Evolutionary conservation across 495 filamentous ascomycete genomes (phyloP), one percentile per base, ranked within the genome.

Genomic region (Penicillium canariense): DNA sequence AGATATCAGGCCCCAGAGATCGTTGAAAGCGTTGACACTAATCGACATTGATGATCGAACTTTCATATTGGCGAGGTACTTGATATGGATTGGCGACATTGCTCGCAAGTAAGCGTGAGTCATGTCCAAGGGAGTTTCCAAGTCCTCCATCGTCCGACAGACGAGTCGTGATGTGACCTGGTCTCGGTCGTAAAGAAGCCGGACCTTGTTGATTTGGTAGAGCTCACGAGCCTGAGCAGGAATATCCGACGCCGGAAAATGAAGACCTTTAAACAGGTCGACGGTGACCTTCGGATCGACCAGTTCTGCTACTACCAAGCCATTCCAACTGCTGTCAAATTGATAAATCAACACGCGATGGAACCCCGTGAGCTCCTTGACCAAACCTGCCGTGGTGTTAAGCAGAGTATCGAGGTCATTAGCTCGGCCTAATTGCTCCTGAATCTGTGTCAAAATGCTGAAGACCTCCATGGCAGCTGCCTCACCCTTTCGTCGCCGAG

Each of bases 261-360:
- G 85, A 15, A 96, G 77, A 7, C 90, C 91, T 63, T 93, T 90
- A 73, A 90, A 97, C 0, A 96, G 77, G 66, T 96, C 90, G 50
- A 87, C 87, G 0, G 90, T 91, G n/a, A 82, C 81, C 26, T 81
- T 68, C 3, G 87, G 84, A 62, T 97, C 89, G 18, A 96, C 86
- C 11, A 96, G 68, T 63, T 96, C 93, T 0, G 90, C 88, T 31
- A 96, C 91, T 2, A 96, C 91, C 39, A 83, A 82, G 0, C 91
- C 91, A 65, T 96, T 96, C 75, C 85, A 93, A 2, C 76, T 66
- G 38, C 82, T 77, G 66, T 97, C 92, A 56, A 96, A 97, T 61
- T 95, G 91, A 68, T 96, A 96, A 14, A 97, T 81, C 87, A 96
- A 88, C 9, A 96, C 88, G 2, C 91, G 88, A 60, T 96, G 91